Conservation (phyloP, 2,329 filamentous ascomycete species). For the Trichothecium roseum region DNA sequence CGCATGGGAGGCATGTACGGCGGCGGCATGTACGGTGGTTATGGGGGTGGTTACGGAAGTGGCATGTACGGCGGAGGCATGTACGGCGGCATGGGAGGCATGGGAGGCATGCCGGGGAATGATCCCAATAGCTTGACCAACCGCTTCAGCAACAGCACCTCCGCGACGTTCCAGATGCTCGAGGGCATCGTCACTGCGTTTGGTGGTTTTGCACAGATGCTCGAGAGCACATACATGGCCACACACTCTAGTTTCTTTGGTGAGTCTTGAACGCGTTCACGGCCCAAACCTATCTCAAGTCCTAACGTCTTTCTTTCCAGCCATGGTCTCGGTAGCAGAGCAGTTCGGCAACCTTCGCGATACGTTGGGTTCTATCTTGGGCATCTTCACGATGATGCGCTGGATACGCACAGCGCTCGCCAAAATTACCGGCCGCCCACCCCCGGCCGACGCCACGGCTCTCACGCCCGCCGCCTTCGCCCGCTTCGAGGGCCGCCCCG, state of each 20-base stretch:
- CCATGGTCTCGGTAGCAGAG: slow-evolving; percentile 96
- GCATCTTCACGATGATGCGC: slow-evolving; percentile 90
- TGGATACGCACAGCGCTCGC: slow-evolving; percentile 90
- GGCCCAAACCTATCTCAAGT: not conserved
- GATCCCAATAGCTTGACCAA: slow-evolving; percentile 93
- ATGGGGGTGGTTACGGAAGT: slow-evolving; percentile 22
- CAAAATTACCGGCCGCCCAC: slow-evolving; percentile 84
- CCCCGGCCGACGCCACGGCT: slow-evolving; percentile 74
- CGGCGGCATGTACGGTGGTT: slow-evolving; percentile 28
- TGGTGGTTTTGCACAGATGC: slow-evolving; percentile 96
- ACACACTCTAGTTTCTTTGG: slow-evolving; percentile 98
- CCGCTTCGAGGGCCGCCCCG: slow-evolving; percentile 65
- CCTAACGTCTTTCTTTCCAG: slow-evolving; percentile 29
- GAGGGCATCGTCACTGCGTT: slow-evolving; percentile 95
- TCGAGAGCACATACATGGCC: slow-evolving; percentile 99
- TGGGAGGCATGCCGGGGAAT: slow-evolving; percentile 38
- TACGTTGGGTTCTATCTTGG: slow-evolving; percentile 84
- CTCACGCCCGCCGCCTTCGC: slow-evolving; percentile 89
- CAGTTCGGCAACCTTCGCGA: slow-evolving; percentile 91
- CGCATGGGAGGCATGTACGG: slow-evolving; percentile 32
- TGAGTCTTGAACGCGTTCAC: slow-evolving; percentile 37
- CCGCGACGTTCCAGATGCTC: slow-evolving; percentile 95
- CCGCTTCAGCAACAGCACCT: slow-evolving; percentile 87
- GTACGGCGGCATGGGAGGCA: slow-evolving; percentile 28
- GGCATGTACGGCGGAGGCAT: slow-evolving; percentile 32